Evolutionary conservation across 2,329 filamentous ascomycete genomes (phyloP).

Genomic region (Beauveria sp.): DNA sequence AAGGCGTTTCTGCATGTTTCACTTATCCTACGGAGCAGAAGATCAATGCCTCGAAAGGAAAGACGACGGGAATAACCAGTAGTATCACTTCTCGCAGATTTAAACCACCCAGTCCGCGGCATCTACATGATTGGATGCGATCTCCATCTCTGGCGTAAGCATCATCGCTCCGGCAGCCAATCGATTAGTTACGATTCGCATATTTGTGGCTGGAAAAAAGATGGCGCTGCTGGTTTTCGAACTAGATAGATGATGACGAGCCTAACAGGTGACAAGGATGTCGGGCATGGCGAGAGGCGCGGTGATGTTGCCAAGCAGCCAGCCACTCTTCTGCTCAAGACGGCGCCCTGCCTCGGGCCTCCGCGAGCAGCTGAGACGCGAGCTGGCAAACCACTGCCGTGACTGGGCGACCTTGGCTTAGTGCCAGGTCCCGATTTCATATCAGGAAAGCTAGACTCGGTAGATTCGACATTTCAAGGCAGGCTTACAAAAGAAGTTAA

Average conservation of each 20-base stretch:
- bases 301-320: not conserved
- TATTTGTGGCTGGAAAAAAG: not conserved
- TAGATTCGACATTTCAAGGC: not conserved
- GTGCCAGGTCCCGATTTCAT: not conserved
- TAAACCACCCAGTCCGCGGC: not conserved
- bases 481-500: not conserved
- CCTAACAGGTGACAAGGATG: not conserved
- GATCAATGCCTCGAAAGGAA: not conserved
- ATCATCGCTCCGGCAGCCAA: not conserved
- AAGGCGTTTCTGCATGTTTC: not conserved
- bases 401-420: not conserved
- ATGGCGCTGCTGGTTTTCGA: not conserved
- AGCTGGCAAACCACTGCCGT: not conserved
- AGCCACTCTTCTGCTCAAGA: not conserved
- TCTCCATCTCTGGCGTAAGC: not conserved
- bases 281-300: not conserved
- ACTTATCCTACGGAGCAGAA: not conserved
- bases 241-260: not conserved
- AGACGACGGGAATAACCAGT: not conserved
- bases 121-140: conserved; percentile 1
- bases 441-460: not conserved
- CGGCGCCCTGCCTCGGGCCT: not conserved
- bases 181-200: conserved; percentile 3
- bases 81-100: not conserved
- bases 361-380: not conserved